These are phyloP conservation scores for Calonectria montana DNA, from an alignment of 2,329 filamentous ascomycete genomes.

Conservation along the genomic window DNA sequence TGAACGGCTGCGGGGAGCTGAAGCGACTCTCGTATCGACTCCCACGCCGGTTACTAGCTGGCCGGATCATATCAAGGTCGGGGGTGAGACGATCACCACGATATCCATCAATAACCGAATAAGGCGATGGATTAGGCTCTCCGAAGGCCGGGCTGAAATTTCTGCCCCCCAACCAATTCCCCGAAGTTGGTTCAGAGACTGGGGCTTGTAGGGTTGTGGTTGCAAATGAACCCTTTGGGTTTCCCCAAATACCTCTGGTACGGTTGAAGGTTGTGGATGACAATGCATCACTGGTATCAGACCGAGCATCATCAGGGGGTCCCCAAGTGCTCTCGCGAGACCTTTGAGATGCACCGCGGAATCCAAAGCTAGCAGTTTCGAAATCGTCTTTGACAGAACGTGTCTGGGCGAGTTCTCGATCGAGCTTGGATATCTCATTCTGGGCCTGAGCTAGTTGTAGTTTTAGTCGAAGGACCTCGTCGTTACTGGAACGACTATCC, in stretches of 20 bases:
- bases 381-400: slow-evolving; percentile 68
- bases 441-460: slow-evolving; percentile 78
- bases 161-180: slow-evolving; percentile 59
- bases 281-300: slow-evolving; percentile 67
- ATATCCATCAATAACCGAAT: slow-evolving; percentile 53
- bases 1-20: slow-evolving; percentile 47
- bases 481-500: slow-evolving; percentile 54
- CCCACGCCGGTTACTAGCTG: slow-evolving; percentile 56
- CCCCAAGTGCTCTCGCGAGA: slow-evolving; percentile 63
- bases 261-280: slow-evolving; percentile 64
- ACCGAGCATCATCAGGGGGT: slow-evolving; percentile 64
- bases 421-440: slow-evolving; percentile 76
- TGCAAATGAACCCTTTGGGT: slow-evolving; percentile 55
- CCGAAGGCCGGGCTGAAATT: slow-evolving; percentile 52
- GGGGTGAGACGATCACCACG: slow-evolving; percentile 60
- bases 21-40: slow-evolving; percentile 61
- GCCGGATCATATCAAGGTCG: slow-evolving; percentile 61
- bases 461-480: slow-evolving; percentile 76
- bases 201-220: slow-evolving; percentile 49
- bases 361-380: slow-evolving; percentile 36
- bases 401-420: slow-evolving; percentile 76
- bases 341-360: slow-evolving; percentile 33
- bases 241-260: slow-evolving; percentile 67
- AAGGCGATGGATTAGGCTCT: slow-evolving; percentile 52
- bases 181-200: slow-evolving; percentile 50